phyloP scores from a whole-genome alignment of 2,329 filamentous ascomycete genomes.

The Tolypocladium inflatum region DNA sequence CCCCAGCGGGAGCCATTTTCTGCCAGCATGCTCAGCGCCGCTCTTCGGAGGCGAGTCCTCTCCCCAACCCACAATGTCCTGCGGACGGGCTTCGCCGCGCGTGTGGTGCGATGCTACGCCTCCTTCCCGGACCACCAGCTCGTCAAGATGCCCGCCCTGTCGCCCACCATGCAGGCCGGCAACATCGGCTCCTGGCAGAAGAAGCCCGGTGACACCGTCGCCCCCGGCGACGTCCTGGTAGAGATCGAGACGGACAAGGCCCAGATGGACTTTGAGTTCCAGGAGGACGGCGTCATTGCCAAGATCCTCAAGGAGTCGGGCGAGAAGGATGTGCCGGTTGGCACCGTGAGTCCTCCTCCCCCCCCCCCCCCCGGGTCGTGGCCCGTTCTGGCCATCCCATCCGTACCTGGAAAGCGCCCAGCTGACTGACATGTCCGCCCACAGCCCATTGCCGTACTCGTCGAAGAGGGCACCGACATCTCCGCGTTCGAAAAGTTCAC shows the following conservation, averaged over 20 bases:
- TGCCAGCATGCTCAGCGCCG: slow-evolving; percentile 49
- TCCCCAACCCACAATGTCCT: slow-evolving; percentile 38
- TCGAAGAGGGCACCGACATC: slow-evolving; percentile 84
- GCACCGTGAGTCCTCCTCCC: slow-evolving; percentile 62
- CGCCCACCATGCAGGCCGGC: slow-evolving; percentile 92
- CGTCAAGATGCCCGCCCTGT: slow-evolving; percentile 96
- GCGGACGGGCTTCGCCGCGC: slow-evolving; percentile 41
- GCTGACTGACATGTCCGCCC: slow-evolving; percentile 1
- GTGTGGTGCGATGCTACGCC: slow-evolving; percentile 56
- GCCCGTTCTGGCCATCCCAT: slow-evolving; percentile 5
- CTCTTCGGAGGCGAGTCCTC: slow-evolving; percentile 53
- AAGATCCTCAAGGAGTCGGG: slow-evolving; percentile 90
- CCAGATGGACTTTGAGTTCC: slow-evolving; percentile 99
- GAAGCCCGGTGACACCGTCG: slow-evolving; percentile 80
- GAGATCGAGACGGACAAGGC: slow-evolving; percentile 99
- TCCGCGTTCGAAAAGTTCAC: slow-evolving; percentile 83
- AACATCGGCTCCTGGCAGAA: slow-evolving; percentile 98
- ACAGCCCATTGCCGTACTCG: slow-evolving; percentile 90
- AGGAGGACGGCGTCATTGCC: slow-evolving; percentile 92
- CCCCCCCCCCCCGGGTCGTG: neutral
- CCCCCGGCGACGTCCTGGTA: slow-evolving; percentile 88
- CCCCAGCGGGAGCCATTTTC: slow-evolving; percentile 18
- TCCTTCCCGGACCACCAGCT: slow-evolving; percentile 92
- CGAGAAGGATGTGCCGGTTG: slow-evolving; percentile 87
- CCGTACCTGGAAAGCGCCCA: slow-evolving; percentile 7